Conservation (phyloP, 176 grass and related monocot species). For the Avena sativa region DNA sequence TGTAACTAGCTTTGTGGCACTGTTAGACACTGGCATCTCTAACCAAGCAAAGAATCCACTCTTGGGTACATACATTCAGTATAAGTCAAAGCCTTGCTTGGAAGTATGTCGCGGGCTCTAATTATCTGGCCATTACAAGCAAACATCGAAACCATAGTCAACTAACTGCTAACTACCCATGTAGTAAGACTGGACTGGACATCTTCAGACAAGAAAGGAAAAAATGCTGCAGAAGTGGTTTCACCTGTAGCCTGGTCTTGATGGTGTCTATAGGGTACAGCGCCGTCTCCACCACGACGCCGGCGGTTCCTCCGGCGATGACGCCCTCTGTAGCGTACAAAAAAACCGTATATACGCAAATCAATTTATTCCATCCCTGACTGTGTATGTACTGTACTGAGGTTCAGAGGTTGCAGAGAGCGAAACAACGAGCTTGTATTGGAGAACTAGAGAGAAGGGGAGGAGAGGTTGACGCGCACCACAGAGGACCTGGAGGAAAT, state of each 20-base stretch:
- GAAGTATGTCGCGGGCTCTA: neutral
- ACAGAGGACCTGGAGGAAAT: conserved; percentile 56
- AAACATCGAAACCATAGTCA: neutral
- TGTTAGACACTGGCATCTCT: too few species aligned
- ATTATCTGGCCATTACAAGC: neutral
- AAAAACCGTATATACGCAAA: neutral
- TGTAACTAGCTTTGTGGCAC: too few species aligned
- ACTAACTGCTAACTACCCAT: neutral
- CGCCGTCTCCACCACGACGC: conserved; percentile 86
- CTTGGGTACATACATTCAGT: neutral
- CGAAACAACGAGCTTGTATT: neutral
- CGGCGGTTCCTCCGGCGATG: conserved; percentile 88
- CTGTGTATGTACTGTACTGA: neutral
- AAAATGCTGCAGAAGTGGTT: neutral
- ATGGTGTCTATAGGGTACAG: conserved; percentile 92
- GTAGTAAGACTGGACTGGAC: neutral
- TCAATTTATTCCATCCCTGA: neutral
- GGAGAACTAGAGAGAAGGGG: neutral
- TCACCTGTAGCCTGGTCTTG: conserved; percentile 88
- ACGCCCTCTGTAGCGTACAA: conserved; percentile 61
- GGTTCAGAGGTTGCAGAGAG: neutral
- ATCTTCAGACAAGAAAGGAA: neutral
- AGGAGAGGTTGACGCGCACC: conserved; percentile 37
- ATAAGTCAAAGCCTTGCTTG: neutral
- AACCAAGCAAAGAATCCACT: neutral